Conservation (phyloP, 73 alveolate species). For the Tetrahymena thermophila region DNA sequence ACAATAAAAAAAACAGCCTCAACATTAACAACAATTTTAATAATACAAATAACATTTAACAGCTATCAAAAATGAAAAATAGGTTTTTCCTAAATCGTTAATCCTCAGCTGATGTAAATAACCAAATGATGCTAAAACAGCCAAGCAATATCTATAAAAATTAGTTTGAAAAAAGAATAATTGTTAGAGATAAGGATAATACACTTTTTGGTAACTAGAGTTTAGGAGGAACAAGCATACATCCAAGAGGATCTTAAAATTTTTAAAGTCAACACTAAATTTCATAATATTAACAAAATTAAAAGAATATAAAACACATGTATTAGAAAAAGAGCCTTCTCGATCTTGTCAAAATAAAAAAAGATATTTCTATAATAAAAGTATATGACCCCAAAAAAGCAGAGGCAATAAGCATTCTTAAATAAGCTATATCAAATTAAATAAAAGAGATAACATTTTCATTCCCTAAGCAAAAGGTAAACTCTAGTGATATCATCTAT, state of each 20-base stretch:
- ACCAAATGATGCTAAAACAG: not conserved
- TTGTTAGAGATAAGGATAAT: not conserved
- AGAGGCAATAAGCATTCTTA: not conserved
- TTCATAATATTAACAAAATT: not conserved
- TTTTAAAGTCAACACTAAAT: not conserved
- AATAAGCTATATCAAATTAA: not conserved
- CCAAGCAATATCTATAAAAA: not conserved
- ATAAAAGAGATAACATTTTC: not conserved
- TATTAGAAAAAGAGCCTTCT: not conserved
- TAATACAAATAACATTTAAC: not conserved
- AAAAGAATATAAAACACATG: not conserved
- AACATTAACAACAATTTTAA: not conserved
- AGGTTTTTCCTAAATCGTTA: not conserved
- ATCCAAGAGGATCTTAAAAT: not conserved
- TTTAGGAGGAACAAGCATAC: not conserved
- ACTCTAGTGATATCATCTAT: not conserved
- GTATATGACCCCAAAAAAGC: not conserved
- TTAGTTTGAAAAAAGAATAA: not conserved
- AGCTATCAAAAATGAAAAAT: not conserved
- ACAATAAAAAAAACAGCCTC: not conserved
- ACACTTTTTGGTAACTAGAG: not conserved
- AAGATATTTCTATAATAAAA: not conserved
- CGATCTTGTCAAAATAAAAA: not conserved
- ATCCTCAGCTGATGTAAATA: not conserved
- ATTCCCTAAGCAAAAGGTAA: not conserved